These are phyloP conservation scores for Aspergillus persii DNA, from an alignment of 2,329 filamentous ascomycete genomes.

Conservation along the genomic window DNA sequence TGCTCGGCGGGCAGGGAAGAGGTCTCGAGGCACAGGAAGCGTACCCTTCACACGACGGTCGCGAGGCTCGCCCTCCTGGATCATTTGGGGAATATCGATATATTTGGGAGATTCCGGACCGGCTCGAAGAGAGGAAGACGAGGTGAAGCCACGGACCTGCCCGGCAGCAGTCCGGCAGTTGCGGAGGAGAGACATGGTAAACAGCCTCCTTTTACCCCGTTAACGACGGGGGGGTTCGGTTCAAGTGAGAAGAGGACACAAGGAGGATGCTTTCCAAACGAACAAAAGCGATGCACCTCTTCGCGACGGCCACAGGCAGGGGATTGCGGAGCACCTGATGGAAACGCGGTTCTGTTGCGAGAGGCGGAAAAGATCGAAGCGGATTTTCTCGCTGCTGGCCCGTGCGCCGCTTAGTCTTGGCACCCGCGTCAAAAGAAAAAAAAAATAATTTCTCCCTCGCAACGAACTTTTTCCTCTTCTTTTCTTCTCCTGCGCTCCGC, in stretches of 20 bases:
- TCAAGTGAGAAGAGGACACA: not conserved
- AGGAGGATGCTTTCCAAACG: not conserved
- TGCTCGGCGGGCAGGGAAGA: slow-evolving; percentile 65
- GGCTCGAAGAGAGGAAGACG: slow-evolving; percentile 35
- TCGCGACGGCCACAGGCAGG: slow-evolving; percentile 6
- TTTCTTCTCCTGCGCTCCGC: slow-evolving; percentile 32
- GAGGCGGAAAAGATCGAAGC: slow-evolving; percentile 33
- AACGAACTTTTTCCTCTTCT: slow-evolving; percentile 11
- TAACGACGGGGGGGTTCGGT: not conserved
- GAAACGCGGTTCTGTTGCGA: slow-evolving; percentile 17
- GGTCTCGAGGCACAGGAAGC: slow-evolving; percentile 75
- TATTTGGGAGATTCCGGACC: slow-evolving; percentile 81
- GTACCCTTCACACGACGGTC: slow-evolving; percentile 65
- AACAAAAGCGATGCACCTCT: slow-evolving; percentile 1
- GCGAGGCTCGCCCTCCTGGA: slow-evolving; percentile 62
- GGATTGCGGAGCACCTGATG: slow-evolving; percentile 14
- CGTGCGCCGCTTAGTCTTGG: slow-evolving; percentile 36
- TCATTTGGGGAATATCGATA: slow-evolving; percentile 74
- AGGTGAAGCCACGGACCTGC: slow-evolving; percentile 42
- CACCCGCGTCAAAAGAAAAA: slow-evolving; percentile 31
- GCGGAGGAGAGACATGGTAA: slow-evolving; percentile 38
- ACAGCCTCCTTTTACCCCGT: not conserved
- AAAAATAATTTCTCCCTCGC: slow-evolving; percentile 25
- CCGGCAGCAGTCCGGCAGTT: slow-evolving; percentile 34
- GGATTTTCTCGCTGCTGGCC: slow-evolving; percentile 37